These are phyloP conservation scores for Geotrichum aggregatum DNA, from an alignment of 1,139 yeast genomes.

Conservation along the genomic window DNA sequence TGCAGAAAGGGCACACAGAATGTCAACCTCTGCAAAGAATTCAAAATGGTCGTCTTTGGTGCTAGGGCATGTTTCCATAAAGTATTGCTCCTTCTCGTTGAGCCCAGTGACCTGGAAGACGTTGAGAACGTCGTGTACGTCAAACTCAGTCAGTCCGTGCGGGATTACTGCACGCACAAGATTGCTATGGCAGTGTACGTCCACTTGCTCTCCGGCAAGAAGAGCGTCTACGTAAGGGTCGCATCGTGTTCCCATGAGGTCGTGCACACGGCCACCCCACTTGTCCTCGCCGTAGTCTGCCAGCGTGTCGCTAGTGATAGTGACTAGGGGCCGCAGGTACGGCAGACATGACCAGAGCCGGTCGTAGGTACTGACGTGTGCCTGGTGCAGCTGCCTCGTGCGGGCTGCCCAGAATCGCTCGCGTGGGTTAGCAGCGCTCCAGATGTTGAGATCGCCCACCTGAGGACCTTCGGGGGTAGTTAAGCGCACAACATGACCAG, in stretches of 20 bases:
- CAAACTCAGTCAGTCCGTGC: conserved; percentile 58
- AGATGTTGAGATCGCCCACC: conserved; percentile 63
- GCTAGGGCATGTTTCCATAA: conserved; percentile 68
- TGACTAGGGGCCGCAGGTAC: conserved; percentile 57
- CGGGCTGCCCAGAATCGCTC: conserved; percentile 69
- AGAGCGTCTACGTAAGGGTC: conserved; percentile 65
- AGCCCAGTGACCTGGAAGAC: conserved; percentile 69
- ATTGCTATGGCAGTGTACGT: conserved; percentile 64
- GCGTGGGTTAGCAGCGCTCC: conserved; percentile 58
- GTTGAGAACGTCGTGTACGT: conserved; percentile 65
- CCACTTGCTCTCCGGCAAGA: conserved; percentile 60
- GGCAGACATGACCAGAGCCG: conserved; percentile 64
- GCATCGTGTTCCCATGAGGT: conserved; percentile 62
- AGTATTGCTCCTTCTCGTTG: conserved; percentile 61
- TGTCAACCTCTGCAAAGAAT: conserved; percentile 62
- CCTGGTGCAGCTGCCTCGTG: conserved; percentile 62
- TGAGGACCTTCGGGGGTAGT: conserved; percentile 68
- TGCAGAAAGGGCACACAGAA: conserved; percentile 60
- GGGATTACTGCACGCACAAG: conserved; percentile 57
- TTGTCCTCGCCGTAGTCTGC: conserved; percentile 54
- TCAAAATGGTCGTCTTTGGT: conserved; percentile 56
- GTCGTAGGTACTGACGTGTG: conserved; percentile 60
- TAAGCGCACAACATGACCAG: conserved; percentile 54
- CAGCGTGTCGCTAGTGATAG: conserved; percentile 59
- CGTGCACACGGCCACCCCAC: conserved; percentile 65